phyloP scores from a whole-genome alignment of 2,329 filamentous ascomycete species.

The Neophaeococcomyces mojaviensis region DNA sequence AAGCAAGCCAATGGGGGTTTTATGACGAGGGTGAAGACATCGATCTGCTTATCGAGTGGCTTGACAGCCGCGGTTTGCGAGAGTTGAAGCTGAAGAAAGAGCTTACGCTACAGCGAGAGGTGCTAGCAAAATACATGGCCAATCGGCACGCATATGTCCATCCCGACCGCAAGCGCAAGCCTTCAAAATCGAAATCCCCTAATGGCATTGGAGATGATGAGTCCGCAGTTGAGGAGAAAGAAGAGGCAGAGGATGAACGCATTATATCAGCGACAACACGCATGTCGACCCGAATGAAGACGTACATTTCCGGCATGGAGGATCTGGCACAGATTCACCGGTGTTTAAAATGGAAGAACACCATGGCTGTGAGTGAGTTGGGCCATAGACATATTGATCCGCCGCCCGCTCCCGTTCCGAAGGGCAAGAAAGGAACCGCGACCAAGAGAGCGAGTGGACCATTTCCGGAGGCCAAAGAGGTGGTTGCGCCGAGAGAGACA shows the following conservation, averaged over 20 bases:
- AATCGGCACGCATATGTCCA: slow-evolving; percentile 67
- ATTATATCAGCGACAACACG: slow-evolving; percentile 37
- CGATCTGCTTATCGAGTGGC: slow-evolving; percentile 74
- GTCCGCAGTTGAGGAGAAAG: slow-evolving; percentile 33
- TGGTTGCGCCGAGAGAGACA: neutral
- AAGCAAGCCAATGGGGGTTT: slow-evolving; percentile 81
- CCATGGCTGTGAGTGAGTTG: slow-evolving; percentile 49
- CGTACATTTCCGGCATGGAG: slow-evolving; percentile 39
- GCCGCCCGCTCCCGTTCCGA: slow-evolving; percentile 41
- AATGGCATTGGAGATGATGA: neutral
- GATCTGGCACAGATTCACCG: slow-evolving; percentile 47
- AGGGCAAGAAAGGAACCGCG: slow-evolving; percentile 28
- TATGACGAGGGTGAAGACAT: slow-evolving; percentile 73
- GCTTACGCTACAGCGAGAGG: slow-evolving; percentile 65
- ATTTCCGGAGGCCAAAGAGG: slow-evolving; percentile 5
- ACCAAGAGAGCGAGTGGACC: neutral
- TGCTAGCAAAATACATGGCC: slow-evolving; percentile 72
- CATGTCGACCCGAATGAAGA: slow-evolving; percentile 57
- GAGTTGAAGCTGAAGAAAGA: slow-evolving; percentile 86
- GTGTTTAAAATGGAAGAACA: slow-evolving; percentile 61
- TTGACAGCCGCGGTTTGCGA: slow-evolving; percentile 78
- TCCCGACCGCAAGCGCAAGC: slow-evolving; percentile 8
- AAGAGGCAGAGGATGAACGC: slow-evolving; percentile 35
- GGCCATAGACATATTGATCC: slow-evolving; percentile 56
- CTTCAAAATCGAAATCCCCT: slow-evolving; percentile 31